These are phyloP conservation scores for Candida gorgasii DNA, from an alignment of 805 yeast species.

Conservation along the genomic window DNA sequence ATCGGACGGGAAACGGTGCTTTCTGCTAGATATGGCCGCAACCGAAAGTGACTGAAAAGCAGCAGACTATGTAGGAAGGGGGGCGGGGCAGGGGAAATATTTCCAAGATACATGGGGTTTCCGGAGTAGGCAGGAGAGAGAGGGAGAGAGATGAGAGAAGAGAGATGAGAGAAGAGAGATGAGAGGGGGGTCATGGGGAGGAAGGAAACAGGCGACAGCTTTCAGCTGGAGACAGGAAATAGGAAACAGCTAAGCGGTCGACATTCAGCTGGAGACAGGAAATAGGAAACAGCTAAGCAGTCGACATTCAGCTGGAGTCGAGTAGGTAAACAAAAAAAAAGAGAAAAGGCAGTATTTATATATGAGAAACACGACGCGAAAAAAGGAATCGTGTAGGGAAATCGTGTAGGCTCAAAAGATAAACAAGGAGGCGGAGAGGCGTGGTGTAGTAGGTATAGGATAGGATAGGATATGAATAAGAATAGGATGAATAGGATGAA, in stretches of 20 bases:
- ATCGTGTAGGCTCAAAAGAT: neutral
- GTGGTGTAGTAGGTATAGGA: no score
- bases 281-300: no score
- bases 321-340: neutral
- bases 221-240: no score
- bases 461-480: neutral
- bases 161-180: neutral
- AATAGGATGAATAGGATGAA: neutral
- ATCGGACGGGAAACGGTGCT: slow-evolving; percentile 65
- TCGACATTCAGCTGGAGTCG: no score
- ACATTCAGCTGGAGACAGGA: no score
- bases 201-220: no score
- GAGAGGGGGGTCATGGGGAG: no score
- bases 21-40: slow-evolving; percentile 62
- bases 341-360: neutral
- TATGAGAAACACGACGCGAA: neutral
- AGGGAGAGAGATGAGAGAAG: neutral
- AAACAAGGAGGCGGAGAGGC: neutral
- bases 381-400: neutral
- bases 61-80: slow-evolving; percentile 1
- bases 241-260: no score
- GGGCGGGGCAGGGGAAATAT: slow-evolving; percentile 2
- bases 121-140: neutral
- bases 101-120: neutral
- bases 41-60: slow-evolving; percentile 30